phyloP scores from a whole-genome alignment of 2,329 filamentous ascomycete genomes.

The Shiraia sp. region DNA sequence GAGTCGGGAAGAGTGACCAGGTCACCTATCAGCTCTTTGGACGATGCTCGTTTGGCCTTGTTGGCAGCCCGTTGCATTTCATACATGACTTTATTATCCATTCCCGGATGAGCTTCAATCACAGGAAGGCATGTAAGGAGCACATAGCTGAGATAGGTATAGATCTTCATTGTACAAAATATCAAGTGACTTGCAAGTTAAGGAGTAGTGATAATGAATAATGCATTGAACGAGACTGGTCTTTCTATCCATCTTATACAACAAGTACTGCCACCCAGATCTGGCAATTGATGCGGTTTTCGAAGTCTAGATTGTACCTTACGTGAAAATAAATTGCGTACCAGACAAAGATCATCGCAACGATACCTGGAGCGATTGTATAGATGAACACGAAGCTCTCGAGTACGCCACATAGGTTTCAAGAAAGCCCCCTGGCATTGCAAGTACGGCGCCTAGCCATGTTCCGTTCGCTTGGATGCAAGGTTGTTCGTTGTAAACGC shows the following conservation, averaged over 20 bases:
- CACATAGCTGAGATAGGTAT: constrained; percentile 21
- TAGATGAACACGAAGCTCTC: constrained; percentile 25
- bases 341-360: not conserved
- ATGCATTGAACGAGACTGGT: too few relatives aligned
- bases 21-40: constrained; percentile 42
- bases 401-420: constrained; percentile 4
- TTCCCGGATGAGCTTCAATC: constrained; percentile 32
- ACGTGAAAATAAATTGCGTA: constrained; percentile 10
- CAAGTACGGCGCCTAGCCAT: constrained; percentile 7
- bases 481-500: constrained; percentile 1
- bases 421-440: constrained; percentile 5
- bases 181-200: not conserved
- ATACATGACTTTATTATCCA: constrained; percentile 27
- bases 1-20: constrained; percentile 35
- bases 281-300: too few relatives aligned
- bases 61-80: constrained; percentile 22
- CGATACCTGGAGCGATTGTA: not conserved
- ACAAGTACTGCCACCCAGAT: too few relatives aligned
- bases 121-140: constrained; percentile 16
- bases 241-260: too few relatives aligned
- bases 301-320: constrained; percentile 6
- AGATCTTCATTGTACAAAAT: constrained; percentile 7
- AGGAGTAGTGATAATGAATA: not conserved
- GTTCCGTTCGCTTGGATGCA: constrained; percentile 13
- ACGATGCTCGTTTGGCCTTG: constrained; percentile 23